phyloP scores from a whole-genome alignment of 2,329 filamentous ascomycete species.

The Mariannaea elegans region DNA sequence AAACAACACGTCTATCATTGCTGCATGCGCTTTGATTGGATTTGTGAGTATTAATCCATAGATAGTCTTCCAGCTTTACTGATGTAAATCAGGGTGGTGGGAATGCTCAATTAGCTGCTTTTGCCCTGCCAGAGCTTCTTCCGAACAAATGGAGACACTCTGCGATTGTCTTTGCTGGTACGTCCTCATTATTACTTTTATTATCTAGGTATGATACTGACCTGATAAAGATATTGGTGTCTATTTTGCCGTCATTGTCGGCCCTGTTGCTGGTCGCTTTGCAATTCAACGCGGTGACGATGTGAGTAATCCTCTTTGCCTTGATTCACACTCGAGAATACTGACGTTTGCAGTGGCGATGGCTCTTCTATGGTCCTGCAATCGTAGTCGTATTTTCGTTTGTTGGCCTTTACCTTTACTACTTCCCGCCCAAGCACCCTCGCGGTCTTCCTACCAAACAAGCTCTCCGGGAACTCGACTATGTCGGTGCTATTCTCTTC shows the following conservation, averaged over 20 bases:
- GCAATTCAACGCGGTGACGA: slow-evolving; percentile 45
- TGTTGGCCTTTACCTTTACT: slow-evolving; percentile 50
- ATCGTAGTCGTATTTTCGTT: slow-evolving; percentile 55
- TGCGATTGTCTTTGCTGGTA: slow-evolving; percentile 50
- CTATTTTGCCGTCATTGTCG: slow-evolving; percentile 55
- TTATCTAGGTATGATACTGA: neutral
- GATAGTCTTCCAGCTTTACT: neutral
- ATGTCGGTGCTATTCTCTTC: slow-evolving; percentile 50
- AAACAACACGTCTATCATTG: slow-evolving; percentile 49
- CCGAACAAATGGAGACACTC: slow-evolving; percentile 59
- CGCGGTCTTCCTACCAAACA: slow-evolving; percentile 46
- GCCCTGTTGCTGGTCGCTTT: slow-evolving; percentile 55
- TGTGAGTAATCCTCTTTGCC: slow-evolving; percentile 10
- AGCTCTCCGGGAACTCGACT: slow-evolving; percentile 49
- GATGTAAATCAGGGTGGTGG: slow-evolving; percentile 44
- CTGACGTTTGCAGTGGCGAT: slow-evolving; percentile 46
- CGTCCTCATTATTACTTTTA: neutral
- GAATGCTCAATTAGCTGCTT: slow-evolving; percentile 55
- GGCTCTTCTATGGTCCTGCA: slow-evolving; percentile 55
- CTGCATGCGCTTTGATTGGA: slow-evolving; percentile 51
- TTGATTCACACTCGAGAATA: neutral
- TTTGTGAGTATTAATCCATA: slow-evolving; percentile 37
- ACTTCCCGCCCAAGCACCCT: slow-evolving; percentile 45
- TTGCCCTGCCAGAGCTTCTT: slow-evolving; percentile 56
- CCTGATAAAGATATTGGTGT: slow-evolving; percentile 45